These are phyloP conservation scores for Botrytis sinoallii DNA, from an alignment of 2,329 filamentous ascomycete species.

Conservation along the genomic window DNA sequence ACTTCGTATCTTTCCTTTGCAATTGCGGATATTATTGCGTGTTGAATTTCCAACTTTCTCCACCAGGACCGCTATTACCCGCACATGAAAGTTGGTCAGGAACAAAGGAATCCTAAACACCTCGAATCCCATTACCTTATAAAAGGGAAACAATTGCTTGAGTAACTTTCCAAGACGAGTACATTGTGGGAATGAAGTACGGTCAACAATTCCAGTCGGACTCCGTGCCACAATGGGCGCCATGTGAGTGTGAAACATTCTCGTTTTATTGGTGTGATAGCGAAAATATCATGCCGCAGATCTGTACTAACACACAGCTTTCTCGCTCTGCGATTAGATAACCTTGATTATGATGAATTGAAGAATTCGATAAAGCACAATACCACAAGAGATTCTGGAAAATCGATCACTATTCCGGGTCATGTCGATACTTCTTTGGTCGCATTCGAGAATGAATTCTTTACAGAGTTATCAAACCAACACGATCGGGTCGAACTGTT, in stretches of 20 bases:
- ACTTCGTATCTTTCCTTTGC: neutral
- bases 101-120: conserved; percentile 1
- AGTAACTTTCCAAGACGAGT: neutral
- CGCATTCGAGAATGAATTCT: conserved; percentile 70
- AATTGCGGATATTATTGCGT: conserved; percentile 9
- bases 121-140: neutral
- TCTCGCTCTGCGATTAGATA: conserved; percentile 51
- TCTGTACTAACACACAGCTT: conserved; percentile 15
- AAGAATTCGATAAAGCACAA: conserved; percentile 81
- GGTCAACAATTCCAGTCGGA: conserved; percentile 69
- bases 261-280: neutral
- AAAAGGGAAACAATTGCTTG: conserved; percentile 7
- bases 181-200: conserved; percentile 62
- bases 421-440: conserved; percentile 56
- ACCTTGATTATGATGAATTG: conserved; percentile 85
- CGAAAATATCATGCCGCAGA: conserved; percentile 15
- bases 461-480: conserved; percentile 66
- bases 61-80: conserved; percentile 9
- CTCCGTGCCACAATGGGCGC: conserved; percentile 78
- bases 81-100: neutral
- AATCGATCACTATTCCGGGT: conserved; percentile 71
- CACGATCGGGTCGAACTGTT: conserved; percentile 78
- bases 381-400: conserved; percentile 68
- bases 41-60: conserved; percentile 3
- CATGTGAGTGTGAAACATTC: conserved; percentile 52